These are phyloP conservation scores for Penicillium sp. DNA, from an alignment of 2,329 filamentous ascomycete genomes.

Conservation along the genomic window DNA sequence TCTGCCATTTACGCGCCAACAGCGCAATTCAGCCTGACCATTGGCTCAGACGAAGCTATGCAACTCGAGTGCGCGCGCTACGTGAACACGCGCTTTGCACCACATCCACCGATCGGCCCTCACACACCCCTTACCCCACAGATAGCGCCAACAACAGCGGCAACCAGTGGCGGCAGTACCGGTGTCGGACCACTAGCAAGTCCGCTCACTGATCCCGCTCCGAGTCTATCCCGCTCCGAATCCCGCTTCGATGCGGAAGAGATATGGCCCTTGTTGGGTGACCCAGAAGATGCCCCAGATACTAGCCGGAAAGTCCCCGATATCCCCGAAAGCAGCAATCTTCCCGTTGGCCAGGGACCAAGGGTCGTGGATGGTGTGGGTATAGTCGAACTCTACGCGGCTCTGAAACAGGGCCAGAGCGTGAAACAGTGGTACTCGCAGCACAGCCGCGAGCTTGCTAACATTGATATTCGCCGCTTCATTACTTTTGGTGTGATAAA, in stretches of 20 bases:
- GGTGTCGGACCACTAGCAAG: slow-evolving; percentile 16
- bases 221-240: slow-evolving; percentile 21
- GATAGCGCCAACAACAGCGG: slow-evolving; percentile 5
- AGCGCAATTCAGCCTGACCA: slow-evolving; percentile 70
- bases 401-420: slow-evolving; percentile 79
- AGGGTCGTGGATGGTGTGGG: slow-evolving; percentile 45
- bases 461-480: slow-evolving; percentile 85
- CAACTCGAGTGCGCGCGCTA: slow-evolving; percentile 88
- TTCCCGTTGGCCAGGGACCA: slow-evolving; percentile 10
- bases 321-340: slow-evolving; percentile 5
- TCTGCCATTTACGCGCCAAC: slow-evolving; percentile 85
- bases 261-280: slow-evolving; percentile 47
- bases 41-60: slow-evolving; percentile 74
- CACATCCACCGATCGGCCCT: slow-evolving; percentile 30
- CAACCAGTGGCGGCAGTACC: slow-evolving; percentile 19
- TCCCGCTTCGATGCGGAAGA: slow-evolving; percentile 35
- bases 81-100: slow-evolving; percentile 61
- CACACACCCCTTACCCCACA: slow-evolving; percentile 22
- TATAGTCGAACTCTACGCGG: slow-evolving; percentile 81
- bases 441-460: slow-evolving; percentile 69
- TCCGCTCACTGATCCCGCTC: slow-evolving; percentile 24
- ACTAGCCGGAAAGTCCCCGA: slow-evolving; percentile 19
- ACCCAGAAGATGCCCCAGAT: slow-evolving; percentile 25
- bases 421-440: slow-evolving; percentile 83
- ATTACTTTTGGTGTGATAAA: slow-evolving; percentile 97